Percentiles rank a stretch among this genome's conserved stretches.
Conservation (phyloP, 2,329 filamentous ascomycete genomes). For the Stagonosporopsis rhizophila region DNA sequence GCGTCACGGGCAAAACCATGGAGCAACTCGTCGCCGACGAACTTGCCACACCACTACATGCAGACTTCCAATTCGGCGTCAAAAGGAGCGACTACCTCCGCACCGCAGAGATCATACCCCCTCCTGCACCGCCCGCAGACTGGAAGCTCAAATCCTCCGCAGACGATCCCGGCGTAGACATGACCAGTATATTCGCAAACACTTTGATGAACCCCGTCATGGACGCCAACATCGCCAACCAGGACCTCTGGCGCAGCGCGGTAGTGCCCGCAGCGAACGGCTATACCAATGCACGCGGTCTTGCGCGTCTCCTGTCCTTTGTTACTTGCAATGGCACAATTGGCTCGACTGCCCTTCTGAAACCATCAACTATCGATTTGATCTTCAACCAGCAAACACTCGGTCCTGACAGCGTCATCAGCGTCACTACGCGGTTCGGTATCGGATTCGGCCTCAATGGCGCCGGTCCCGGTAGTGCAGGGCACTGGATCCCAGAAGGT, state of each 20-base stretch:
- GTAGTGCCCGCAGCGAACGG: conserved; percentile 20
- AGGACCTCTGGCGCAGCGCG: conserved; percentile 3
- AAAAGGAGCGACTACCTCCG: conserved; percentile 13
- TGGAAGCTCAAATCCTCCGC: neutral
- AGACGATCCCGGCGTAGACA: neutral
- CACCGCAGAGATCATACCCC: conserved; percentile 22
- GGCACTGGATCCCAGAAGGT: conserved; percentile 21
- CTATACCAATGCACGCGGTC: conserved; percentile 21
- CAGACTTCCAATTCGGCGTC: conserved; percentile 27
- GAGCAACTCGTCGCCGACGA: conserved; percentile 60
- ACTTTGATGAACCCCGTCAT: conserved; percentile 19
- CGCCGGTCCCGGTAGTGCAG: neutral
- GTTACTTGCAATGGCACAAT: conserved; percentile 14
- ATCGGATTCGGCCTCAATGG: conserved; percentile 21
- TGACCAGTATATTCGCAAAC: conserved; percentile 2
- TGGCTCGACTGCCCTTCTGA: conserved; percentile 10
- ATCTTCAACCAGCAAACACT: conserved; percentile 23
- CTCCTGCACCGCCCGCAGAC: conserved; percentile 6
- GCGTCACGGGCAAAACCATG: conserved; percentile 16
- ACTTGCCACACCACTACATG: conserved; percentile 65
- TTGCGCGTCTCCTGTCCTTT: conserved; percentile 18
- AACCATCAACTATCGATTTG: conserved; percentile 16
- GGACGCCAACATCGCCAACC: conserved; percentile 14
- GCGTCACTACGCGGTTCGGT: conserved; percentile 5
- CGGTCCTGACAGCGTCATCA: conserved; percentile 19